phyloP scores from a whole-genome alignment of 805 yeast genomes.

The Teunomyces barrocoloradensis region DNA sequence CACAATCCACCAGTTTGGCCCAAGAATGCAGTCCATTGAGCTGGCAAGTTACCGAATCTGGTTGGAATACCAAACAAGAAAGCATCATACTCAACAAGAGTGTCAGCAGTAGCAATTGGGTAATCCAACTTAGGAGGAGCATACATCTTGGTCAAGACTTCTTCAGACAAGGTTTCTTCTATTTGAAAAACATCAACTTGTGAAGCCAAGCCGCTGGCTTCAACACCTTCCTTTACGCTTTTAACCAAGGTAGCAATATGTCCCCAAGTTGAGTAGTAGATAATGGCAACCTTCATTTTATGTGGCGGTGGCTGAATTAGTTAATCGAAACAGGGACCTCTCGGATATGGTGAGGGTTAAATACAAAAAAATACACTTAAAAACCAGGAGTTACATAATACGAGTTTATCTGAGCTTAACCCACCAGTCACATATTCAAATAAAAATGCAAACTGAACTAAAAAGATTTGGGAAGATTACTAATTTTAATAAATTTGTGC shows the following conservation, averaged over 20 bases:
- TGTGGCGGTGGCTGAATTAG: background rate
- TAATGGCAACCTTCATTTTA: constrained; percentile 59
- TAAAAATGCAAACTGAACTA: background rate
- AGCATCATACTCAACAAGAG: constrained; percentile 64
- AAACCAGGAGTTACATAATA: background rate
- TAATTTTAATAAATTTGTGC: background rate
- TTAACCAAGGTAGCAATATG: constrained; percentile 72
- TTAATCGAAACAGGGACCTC: background rate
- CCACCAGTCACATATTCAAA: background rate
- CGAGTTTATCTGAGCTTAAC: background rate
- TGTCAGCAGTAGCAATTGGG: constrained; percentile 58
- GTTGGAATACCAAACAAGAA: constrained; percentile 80
- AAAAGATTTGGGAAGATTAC: background rate
- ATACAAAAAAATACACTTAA: background rate
- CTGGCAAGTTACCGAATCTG: constrained; percentile 71
- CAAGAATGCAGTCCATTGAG: constrained; percentile 76
- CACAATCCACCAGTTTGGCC: constrained; percentile 75
- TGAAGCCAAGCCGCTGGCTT: constrained; percentile 57
- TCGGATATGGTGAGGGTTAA: background rate
- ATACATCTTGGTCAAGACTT: constrained; percentile 57
- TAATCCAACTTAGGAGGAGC: constrained; percentile 58
- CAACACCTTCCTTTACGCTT: constrained; percentile 66
- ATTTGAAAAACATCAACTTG: constrained; percentile 72
- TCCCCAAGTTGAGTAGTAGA: constrained; percentile 80
- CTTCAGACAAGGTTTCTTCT: constrained; percentile 70